Evolutionary conservation across 2,329 filamentous ascomycete species (phyloP).

Genomic region (Camillea tinctor): DNA sequence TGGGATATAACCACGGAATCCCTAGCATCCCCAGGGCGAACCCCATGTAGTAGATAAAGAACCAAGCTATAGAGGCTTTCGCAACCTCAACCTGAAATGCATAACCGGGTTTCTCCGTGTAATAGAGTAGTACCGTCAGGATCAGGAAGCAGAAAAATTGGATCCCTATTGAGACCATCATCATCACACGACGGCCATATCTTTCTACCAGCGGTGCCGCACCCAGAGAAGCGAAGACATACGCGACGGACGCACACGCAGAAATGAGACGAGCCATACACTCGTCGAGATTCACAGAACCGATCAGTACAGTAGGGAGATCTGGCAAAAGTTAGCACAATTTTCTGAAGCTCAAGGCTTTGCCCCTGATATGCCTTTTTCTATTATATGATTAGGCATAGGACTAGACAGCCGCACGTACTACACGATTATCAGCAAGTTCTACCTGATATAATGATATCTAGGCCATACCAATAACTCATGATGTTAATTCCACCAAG

Average conservation of each 20-base stretch:
- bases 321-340: constrained; percentile 11
- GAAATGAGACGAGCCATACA: constrained; percentile 50
- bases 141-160: constrained; percentile 31
- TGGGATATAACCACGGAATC: constrained; percentile 42
- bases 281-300: constrained; percentile 48
- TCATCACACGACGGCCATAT: constrained; percentile 30
- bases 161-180: constrained; percentile 29
- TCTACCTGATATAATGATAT: too few relatives aligned
- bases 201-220: constrained; percentile 31
- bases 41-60: constrained; percentile 32
- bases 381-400: background rate
- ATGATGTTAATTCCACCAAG: constrained; percentile 32
- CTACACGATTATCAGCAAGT: background rate
- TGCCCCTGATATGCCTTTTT: background rate
- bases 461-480: constrained; percentile 1
- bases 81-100: constrained; percentile 20
- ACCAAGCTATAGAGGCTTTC: constrained; percentile 31
- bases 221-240: constrained; percentile 24
- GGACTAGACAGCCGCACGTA: background rate
- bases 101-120: constrained; percentile 21
- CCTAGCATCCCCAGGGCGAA: constrained; percentile 35
- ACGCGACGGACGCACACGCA: constrained; percentile 40
- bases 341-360: background rate
- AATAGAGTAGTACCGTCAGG: constrained; percentile 27
- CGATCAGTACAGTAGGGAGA: constrained; percentile 49